A percentile compares a stretch with the other conserved stretches of the same genome.
phyloP scores from a whole-genome alignment of 2,329 filamentous ascomycete genomes.

The Akanthomyces dipterigenus region DNA sequence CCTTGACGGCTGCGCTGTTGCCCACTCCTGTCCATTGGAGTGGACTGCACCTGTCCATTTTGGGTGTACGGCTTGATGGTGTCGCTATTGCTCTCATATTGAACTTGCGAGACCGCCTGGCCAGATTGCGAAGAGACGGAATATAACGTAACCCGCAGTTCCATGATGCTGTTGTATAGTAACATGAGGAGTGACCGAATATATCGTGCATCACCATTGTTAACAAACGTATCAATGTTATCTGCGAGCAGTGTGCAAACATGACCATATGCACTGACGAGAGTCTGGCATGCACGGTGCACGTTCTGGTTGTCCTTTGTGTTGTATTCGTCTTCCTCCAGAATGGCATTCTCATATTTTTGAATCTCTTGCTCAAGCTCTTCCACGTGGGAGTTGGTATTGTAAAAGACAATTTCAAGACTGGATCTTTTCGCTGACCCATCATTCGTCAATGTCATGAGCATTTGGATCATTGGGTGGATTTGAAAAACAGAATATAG shows the following conservation, averaged over 20 bases:
- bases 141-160: constrained; percentile 50
- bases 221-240: constrained; percentile 58
- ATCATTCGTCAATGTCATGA: constrained; percentile 56
- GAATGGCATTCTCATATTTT: constrained; percentile 45
- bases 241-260: constrained; percentile 54
- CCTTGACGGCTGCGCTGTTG: constrained; percentile 26
- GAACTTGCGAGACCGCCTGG: constrained; percentile 13
- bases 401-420: constrained; percentile 61
- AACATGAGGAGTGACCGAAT: constrained; percentile 58
- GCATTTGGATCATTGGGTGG: constrained; percentile 60
- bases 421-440: constrained; percentile 55
- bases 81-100: constrained; percentile 28
- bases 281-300: constrained; percentile 54
- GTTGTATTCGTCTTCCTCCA: constrained; percentile 39
- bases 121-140: constrained; percentile 23
- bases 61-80: constrained; percentile 41
- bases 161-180: constrained; percentile 62
- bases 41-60: constrained; percentile 38
- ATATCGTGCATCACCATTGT: constrained; percentile 60
- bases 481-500: constrained; percentile 63
- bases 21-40: constrained; percentile 7
- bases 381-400: constrained; percentile 59
- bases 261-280: constrained; percentile 59
- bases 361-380: constrained; percentile 60
- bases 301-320: constrained; percentile 56